A percentile compares a stretch with the other conserved stretches of the same genome.
These are phyloP conservation scores for Entomortierella beljakovae DNA, from an alignment of 192 early-diverging fungal genomes.

Conservation along the genomic window DNA sequence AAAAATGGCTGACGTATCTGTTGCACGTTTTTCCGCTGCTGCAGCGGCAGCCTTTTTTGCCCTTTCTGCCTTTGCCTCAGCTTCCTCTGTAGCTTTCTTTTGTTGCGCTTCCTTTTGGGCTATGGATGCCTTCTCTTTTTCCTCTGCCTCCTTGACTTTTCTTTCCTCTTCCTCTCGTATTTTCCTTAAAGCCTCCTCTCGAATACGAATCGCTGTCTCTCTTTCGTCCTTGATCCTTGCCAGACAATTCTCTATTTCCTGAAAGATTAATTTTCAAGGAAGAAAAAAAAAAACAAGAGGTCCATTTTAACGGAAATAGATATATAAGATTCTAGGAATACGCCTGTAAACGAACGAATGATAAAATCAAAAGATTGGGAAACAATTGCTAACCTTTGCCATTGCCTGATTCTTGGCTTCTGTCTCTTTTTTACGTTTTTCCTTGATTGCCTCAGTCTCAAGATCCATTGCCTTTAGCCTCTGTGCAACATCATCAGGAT, in stretches of 20 bases:
- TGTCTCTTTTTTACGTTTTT: slow-evolving; percentile 24
- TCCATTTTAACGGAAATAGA: neutral
- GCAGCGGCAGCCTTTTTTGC: slow-evolving; percentile 29
- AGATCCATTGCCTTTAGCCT: slow-evolving; percentile 14
- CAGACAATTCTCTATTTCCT: slow-evolving; percentile 26
- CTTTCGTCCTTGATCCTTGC: slow-evolving; percentile 38
- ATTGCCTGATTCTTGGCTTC: slow-evolving; percentile 28
- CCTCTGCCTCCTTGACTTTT: slow-evolving; percentile 38
- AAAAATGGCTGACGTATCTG: neutral
- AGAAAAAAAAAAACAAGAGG: neutral
- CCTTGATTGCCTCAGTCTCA: slow-evolving; percentile 30
- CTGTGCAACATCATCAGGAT: slow-evolving; percentile 26
- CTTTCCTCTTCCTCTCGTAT: slow-evolving; percentile 32
- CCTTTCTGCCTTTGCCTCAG: slow-evolving; percentile 27
- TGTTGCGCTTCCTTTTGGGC: slow-evolving; percentile 14
- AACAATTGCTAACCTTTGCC: slow-evolving; percentile 1
- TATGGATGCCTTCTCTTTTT: slow-evolving; percentile 28
- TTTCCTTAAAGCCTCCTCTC: slow-evolving; percentile 17
- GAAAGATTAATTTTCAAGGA: neutral
- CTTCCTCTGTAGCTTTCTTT: slow-evolving; percentile 23
- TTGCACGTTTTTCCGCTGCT: slow-evolving; percentile 6
- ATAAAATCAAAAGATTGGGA: neutral
- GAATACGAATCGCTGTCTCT: slow-evolving; percentile 23
- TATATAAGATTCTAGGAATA: neutral
- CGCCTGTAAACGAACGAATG: neutral